Evolutionary conservation across 495 filamentous ascomycete genomes (phyloP).

Genomic region (Jackrogersella minutella): DNA sequence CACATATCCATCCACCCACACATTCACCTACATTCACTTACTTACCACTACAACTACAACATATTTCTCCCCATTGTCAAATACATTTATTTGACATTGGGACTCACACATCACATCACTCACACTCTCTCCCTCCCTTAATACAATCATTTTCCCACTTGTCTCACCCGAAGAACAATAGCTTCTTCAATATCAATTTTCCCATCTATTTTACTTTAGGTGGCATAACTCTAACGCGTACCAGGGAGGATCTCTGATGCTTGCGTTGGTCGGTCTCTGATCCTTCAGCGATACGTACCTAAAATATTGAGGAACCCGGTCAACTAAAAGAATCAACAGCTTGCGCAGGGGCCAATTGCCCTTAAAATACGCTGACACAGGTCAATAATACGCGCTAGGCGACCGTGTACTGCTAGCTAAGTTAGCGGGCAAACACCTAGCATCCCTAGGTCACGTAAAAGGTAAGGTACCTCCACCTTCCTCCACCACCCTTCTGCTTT

Average conservation of each 20-base stretch:
- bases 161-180: slow-evolving; percentile 32
- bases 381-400: slow-evolving; percentile 28
- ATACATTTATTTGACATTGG: slow-evolving; percentile 15
- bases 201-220: slow-evolving; percentile 14
- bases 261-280: too few relatives aligned
- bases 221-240: slow-evolving; percentile 14
- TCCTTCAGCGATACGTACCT: slow-evolving; percentile 5
- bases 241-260: too few relatives aligned
- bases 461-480: slow-evolving; percentile 10
- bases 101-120: slow-evolving; percentile 39
- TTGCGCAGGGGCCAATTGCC: slow-evolving; percentile 8
- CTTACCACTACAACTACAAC: slow-evolving; percentile 11
- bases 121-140: slow-evolving; percentile 31
- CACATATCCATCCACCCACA: slow-evolving; percentile 1
- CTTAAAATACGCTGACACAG: too few relatives aligned
- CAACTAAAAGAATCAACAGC: not conserved
- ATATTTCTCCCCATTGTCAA: slow-evolving; percentile 1
- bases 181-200: slow-evolving; percentile 23
- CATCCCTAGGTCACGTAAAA: slow-evolving; percentile 28
- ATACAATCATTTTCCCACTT: slow-evolving; percentile 1
- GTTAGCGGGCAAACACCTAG: slow-evolving; percentile 2
- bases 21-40: slow-evolving; percentile 11
- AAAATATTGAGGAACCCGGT: not conserved
- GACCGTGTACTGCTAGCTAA: slow-evolving; percentile 21
- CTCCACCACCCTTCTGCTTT: slow-evolving; percentile 15